Conservation (phyloP, 345 rosid species). For the Hirschfeldia incana region DNA sequence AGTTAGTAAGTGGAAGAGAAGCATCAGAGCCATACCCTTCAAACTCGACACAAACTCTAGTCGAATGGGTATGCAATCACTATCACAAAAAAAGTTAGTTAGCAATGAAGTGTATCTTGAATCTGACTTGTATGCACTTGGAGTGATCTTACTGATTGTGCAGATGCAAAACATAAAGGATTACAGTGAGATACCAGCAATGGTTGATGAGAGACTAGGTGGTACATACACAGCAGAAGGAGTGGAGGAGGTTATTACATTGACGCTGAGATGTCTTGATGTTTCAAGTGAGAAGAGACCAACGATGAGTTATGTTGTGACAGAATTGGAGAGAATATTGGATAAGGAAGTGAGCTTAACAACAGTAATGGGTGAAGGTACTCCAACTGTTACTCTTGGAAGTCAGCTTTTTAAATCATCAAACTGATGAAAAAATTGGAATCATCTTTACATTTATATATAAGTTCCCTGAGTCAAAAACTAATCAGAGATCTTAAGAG, state of each 20-base stretch:
- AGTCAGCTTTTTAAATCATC: slow-evolving; percentile 76
- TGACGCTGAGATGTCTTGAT: slow-evolving; percentile 60
- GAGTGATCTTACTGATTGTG: slow-evolving; percentile 13
- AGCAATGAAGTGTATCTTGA: slow-evolving; percentile 10
- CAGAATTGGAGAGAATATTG: slow-evolving; percentile 71
- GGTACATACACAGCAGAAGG: slow-evolving; percentile 77
- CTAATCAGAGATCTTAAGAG: slow-evolving; percentile 36
- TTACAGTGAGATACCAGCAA: slow-evolving; percentile 47
- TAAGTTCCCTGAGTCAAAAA: slow-evolving; percentile 19
- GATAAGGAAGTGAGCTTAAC: slow-evolving; percentile 86
- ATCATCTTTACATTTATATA: slow-evolving; percentile 41
- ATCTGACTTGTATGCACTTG: slow-evolving; percentile 18
- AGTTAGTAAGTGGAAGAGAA: slow-evolving; percentile 72
- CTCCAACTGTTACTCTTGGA: slow-evolving; percentile 78
- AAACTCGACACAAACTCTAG: slow-evolving; percentile 58
- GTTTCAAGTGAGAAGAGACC: slow-evolving; percentile 84
- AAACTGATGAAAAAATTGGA: slow-evolving; percentile 30
- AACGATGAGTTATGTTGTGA: slow-evolving; percentile 63
- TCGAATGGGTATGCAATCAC: slow-evolving; percentile 70
- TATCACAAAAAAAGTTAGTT: background rate
- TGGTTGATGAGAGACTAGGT: slow-evolving; percentile 69
- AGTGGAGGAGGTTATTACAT: slow-evolving; percentile 67
- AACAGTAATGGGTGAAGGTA: slow-evolving; percentile 81
- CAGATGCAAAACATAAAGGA: slow-evolving; percentile 66
- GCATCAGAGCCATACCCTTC: slow-evolving; percentile 59